A percentile compares a stretch with the other conserved stretches of the same genome.
Conservation (phyloP, 768 basidiomycete genomes). For the Boletus rex-veris region DNA sequence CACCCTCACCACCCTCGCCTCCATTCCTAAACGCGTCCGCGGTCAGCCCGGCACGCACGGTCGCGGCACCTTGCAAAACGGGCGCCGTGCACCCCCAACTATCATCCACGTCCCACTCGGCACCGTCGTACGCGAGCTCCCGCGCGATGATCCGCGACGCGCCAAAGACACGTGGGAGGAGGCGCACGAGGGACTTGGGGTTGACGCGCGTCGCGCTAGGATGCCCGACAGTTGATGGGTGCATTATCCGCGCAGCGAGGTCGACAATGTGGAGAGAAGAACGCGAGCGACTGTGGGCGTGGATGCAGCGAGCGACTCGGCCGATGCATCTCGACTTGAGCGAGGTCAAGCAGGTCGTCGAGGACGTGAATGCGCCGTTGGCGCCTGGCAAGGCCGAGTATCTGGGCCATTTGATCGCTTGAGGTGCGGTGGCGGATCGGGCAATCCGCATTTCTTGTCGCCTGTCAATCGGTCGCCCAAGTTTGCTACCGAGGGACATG, state of each 20-base stretch:
- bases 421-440: too few species aligned
- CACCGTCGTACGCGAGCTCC: slow-evolving; percentile 79
- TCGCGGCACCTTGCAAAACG: slow-evolving; percentile 84
- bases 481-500: slow-evolving; percentile 74
- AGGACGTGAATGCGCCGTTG: too few species aligned
- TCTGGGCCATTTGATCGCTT: too few species aligned
- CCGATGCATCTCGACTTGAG: slow-evolving; percentile 64
- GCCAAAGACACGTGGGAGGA: slow-evolving; percentile 69
- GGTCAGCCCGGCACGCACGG: slow-evolving; percentile 70
- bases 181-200: slow-evolving; percentile 43
- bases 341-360: slow-evolving; percentile 44
- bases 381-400: too few species aligned
- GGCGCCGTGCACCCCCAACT: slow-evolving; percentile 68
- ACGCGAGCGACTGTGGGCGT: slow-evolving; percentile 49
- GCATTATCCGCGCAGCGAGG: slow-evolving; percentile 69
- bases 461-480: slow-evolving; percentile 74
- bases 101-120: slow-evolving; percentile 85
- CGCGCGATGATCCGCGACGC: slow-evolving; percentile 61
- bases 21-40: slow-evolving; percentile 63
- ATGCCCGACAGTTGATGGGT: slow-evolving; percentile 71
- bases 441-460: slow-evolving; percentile 83
- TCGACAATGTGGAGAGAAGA: slow-evolving; percentile 65
- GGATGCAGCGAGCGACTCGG: slow-evolving; percentile 38
- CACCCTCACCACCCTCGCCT: slow-evolving; percentile 79
- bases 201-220: slow-evolving; percentile 45